Percentiles rank a stretch among this genome's conserved stretches.
These are phyloP conservation scores for Strobilomyces echinocephalus DNA, from an alignment of 768 basidiomycete genomes.

Conservation along the genomic window DNA sequence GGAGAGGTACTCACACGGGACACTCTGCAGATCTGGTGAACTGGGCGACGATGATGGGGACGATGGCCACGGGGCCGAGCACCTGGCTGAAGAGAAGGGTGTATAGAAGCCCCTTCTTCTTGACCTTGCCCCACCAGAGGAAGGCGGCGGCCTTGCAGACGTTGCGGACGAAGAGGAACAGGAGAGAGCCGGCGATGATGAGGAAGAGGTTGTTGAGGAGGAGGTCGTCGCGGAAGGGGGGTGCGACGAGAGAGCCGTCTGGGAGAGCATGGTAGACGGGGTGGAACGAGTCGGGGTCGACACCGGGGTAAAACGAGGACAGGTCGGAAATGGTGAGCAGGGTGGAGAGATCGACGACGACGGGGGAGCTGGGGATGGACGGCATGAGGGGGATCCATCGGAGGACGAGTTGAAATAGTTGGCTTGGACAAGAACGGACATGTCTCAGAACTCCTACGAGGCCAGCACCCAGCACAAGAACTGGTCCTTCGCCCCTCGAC, in stretches of 20 bases:
- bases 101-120: constrained; percentile 57
- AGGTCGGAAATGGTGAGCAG: not conserved
- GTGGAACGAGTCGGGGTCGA: not conserved
- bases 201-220: not conserved
- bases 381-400: constrained; percentile 1
- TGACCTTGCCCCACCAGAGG: constrained; percentile 49
- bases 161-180: constrained; percentile 5
- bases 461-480: constrained; percentile 77
- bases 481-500: constrained; percentile 81
- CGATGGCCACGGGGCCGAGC: constrained; percentile 41
- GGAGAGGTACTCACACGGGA: not conserved
- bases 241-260: constrained; percentile 5
- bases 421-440: not conserved
- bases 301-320: not conserved
- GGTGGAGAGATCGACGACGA: not conserved
- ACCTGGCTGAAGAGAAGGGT: constrained; percentile 18
- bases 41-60: constrained; percentile 44
- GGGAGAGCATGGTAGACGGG: not conserved
- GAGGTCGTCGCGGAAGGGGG: not conserved
- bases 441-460: constrained; percentile 48
- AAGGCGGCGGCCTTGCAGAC: constrained; percentile 37
- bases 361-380: not conserved
- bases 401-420: not conserved
- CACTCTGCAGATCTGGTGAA: constrained; percentile 29
- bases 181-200: not conserved